Evolutionary conservation across 495 filamentous ascomycete genomes (phyloP).

Genomic region (Hypoxylon intermedium): DNA sequence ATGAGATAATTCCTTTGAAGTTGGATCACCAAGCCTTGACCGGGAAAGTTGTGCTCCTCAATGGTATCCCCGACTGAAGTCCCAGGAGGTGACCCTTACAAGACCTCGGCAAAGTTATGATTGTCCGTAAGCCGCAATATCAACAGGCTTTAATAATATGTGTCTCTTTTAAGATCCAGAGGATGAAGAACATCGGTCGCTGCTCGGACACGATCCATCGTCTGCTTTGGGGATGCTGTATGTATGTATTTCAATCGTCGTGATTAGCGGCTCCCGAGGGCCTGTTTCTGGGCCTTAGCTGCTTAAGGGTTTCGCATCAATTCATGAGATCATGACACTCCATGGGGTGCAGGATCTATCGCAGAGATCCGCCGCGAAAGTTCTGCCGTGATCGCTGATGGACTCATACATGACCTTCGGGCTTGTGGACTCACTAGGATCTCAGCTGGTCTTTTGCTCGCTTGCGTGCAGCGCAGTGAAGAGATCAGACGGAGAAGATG

Average conservation of each 20-base stretch:
- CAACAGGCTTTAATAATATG: conserved; percentile 7
- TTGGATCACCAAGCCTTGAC: conserved; percentile 2
- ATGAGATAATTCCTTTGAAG: neutral
- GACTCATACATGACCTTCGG: conserved; percentile 1
- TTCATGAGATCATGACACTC: conserved; percentile 11
- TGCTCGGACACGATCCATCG: conserved; percentile 19
- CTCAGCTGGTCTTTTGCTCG: neutral
- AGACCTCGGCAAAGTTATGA: conserved; percentile 19
- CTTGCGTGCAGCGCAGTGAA: conserved; percentile 5
- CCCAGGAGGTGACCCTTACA: conserved; percentile 14
- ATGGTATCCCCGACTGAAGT: conserved; percentile 25
- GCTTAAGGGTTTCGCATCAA: conserved; percentile 19
- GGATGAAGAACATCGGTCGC: conserved; percentile 1
- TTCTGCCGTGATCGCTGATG: conserved; percentile 13
- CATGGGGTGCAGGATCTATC: conserved; percentile 15
- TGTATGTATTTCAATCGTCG: conserved; percentile 5
- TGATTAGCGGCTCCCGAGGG: conserved; percentile 19
- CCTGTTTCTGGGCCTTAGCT: conserved; percentile 13
- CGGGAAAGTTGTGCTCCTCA: neutral
- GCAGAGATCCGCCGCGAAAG: conserved; percentile 7
- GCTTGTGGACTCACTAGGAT: conserved; percentile 3
- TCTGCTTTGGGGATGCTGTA: neutral
- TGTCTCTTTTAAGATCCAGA: conserved; percentile 25
- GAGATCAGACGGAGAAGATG: conserved; percentile 6
- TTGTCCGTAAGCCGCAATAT: conserved; percentile 24